A percentile compares a stretch with the other conserved stretches of the same genome.
Evolutionary conservation across 2,329 filamentous ascomycete genomes (phyloP).

Genomic region (Mycosphaerella sp.): DNA sequence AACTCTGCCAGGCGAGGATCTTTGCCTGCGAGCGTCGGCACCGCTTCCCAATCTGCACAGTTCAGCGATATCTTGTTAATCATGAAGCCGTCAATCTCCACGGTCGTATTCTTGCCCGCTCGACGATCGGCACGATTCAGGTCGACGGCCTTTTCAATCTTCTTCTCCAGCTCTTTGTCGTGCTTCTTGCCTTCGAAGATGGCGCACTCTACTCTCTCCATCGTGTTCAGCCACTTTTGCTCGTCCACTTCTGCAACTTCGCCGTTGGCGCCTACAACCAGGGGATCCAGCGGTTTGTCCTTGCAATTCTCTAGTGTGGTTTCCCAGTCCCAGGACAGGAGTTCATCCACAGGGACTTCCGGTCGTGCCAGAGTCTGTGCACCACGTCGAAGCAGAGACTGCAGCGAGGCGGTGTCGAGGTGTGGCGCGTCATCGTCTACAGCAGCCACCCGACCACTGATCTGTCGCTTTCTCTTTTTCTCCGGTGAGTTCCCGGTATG

Average conservation of each 20-base stretch:
- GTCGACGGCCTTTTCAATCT: constrained; percentile 26
- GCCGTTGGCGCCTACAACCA: constrained; percentile 31
- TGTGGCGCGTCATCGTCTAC: constrained; percentile 48
- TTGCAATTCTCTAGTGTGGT: constrained; percentile 50
- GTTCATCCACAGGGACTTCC: constrained; percentile 50
- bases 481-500: constrained; percentile 35
- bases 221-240: constrained; percentile 49
- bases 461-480: constrained; percentile 31
- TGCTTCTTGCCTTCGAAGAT: constrained; percentile 53
- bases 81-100: constrained; percentile 51
- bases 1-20: constrained; percentile 47
- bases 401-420: constrained; percentile 47
- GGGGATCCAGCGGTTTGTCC: constrained; percentile 44
- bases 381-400: constrained; percentile 50
- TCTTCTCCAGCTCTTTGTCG: constrained; percentile 36
- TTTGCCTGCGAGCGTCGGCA: constrained; percentile 52
- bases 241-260: constrained; percentile 39
- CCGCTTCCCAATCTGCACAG: constrained; percentile 51
- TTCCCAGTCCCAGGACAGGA: constrained; percentile 52
- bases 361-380: constrained; percentile 48
- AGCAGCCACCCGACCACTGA: constrained; percentile 23
- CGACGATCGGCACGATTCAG: constrained; percentile 44
- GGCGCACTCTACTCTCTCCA: constrained; percentile 52
- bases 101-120: constrained; percentile 51
- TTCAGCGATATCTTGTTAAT: constrained; percentile 51